Conservation (phyloP, 2,329 filamentous ascomycete species). For the Colletotrichum endophyticum region DNA sequence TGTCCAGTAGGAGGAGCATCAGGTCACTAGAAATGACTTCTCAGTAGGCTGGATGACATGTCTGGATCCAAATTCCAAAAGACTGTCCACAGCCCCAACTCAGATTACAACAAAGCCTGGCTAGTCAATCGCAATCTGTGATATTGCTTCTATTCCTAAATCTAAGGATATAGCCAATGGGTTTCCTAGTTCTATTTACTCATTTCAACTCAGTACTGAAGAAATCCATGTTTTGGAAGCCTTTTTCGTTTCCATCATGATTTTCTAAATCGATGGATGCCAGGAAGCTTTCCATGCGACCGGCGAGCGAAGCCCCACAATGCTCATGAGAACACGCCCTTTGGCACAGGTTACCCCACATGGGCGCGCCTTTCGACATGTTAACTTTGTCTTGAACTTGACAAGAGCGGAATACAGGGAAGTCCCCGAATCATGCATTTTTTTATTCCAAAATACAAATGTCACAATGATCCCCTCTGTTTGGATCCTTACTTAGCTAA, state of each 20-base stretch:
- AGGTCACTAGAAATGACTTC: no score
- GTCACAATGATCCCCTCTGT: fast-evolving
- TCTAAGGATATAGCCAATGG: fast-evolving
- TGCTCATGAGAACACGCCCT: neutral
- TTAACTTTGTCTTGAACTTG: neutral
- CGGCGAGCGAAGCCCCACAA: neutral
- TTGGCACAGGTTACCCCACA: neutral
- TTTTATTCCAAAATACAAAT: fast-evolving
- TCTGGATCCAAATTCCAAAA: neutral
- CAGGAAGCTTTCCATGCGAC: neutral
- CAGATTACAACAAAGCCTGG: neutral
- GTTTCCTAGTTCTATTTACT: neutral
- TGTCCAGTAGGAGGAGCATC: no score
- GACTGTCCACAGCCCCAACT: neutral
- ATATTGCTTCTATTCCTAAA: neutral
- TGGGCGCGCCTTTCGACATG: neutral
- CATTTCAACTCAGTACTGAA: fast-evolving
- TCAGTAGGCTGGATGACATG: no score
- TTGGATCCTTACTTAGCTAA: fast-evolving
- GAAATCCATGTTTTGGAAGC: neutral
- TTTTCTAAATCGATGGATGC: no score
- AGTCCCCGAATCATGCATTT: fast-evolving
- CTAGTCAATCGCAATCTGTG: neutral
- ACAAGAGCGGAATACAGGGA: neutral
- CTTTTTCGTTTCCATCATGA: neutral